A percentile compares a stretch with the other conserved stretches of the same genome.
These are phyloP conservation scores for Parietaria judaica DNA, from an alignment of 306 rosid species.

Conservation along the genomic window DNA sequence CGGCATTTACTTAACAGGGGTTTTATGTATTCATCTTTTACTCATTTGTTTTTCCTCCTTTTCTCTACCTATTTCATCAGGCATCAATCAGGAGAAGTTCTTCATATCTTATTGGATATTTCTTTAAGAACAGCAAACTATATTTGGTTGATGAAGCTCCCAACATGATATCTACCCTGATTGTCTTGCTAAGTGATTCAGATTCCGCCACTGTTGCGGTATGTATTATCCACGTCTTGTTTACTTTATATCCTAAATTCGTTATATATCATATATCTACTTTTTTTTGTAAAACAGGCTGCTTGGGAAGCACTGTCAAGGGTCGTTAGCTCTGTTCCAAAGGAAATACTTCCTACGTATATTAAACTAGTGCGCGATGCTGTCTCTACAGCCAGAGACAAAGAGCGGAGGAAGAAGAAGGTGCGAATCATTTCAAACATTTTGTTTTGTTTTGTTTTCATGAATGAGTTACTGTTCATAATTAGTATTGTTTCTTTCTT, in stretches of 20 bases:
- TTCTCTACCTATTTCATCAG: slow-evolving; percentile 34
- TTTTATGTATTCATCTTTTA: too few species aligned
- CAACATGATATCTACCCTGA: slow-evolving; percentile 77
- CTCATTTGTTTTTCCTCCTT: not conserved
- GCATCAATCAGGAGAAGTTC: slow-evolving; percentile 71
- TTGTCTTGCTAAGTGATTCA: slow-evolving; percentile 77
- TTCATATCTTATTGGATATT: slow-evolving; percentile 77
- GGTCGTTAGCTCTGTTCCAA: slow-evolving; percentile 70
- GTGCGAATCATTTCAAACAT: slow-evolving; percentile 25
- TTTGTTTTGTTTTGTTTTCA: not conserved
- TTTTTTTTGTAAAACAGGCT: slow-evolving; percentile 36
- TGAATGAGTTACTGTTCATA: not conserved
- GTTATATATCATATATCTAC: slow-evolving; percentile 6
- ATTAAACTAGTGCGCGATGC: slow-evolving; percentile 93
- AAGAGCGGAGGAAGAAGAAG: slow-evolving; percentile 94
- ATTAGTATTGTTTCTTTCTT: slow-evolving; percentile 1
- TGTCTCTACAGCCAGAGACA: slow-evolving; percentile 88
- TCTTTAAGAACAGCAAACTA: slow-evolving; percentile 84
- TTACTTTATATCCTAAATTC: slow-evolving; percentile 13
- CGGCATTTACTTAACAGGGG: too few species aligned
- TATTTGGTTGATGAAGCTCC: slow-evolving; percentile 93
- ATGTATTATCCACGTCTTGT: slow-evolving; percentile 25
- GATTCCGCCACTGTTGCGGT: slow-evolving; percentile 78
- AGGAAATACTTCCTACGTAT: slow-evolving; percentile 87
- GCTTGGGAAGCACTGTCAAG: slow-evolving; percentile 93